phyloP scores from a whole-genome alignment of 257 asterid genomes.

The Plantago elongata region DNA sequence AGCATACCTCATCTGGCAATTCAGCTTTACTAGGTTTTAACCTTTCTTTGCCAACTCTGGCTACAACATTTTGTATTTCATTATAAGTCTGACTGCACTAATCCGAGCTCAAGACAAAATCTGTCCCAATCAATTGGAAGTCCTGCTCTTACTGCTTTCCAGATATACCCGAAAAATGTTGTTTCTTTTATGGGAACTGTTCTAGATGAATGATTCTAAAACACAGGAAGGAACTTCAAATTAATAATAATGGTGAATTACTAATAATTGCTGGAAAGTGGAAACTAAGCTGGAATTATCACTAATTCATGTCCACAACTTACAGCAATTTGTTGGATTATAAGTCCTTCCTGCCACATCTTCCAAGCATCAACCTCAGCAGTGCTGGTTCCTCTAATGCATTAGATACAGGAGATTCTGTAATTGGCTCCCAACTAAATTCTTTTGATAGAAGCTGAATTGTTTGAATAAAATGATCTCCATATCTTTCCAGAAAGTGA shows the following conservation, averaged over 20 bases:
- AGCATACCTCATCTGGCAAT: constrained; percentile 79
- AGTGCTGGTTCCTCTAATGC: too few relatives aligned
- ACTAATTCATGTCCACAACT: constrained; percentile 23
- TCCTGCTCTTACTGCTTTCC: constrained; percentile 81
- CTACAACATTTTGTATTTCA: constrained; percentile 40
- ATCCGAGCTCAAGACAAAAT: constrained; percentile 57
- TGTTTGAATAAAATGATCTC: constrained; percentile 57
- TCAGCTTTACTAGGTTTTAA: constrained; percentile 78
- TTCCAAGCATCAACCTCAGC: too few relatives aligned
- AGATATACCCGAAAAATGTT: constrained; percentile 58
- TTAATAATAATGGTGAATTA: constrained; percentile 7
- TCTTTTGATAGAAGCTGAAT: constrained; percentile 51
- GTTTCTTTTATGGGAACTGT: constrained; percentile 79
- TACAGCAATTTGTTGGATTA: constrained; percentile 64
- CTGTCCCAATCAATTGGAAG: constrained; percentile 64
- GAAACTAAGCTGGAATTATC: constrained; percentile 2
- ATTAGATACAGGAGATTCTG: constrained; percentile 17
- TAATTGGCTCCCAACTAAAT: constrained; percentile 50
- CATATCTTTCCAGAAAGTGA: constrained; percentile 68
- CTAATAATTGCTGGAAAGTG: background rate
- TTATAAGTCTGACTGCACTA: constrained; percentile 40
- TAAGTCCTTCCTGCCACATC: constrained; percentile 85
- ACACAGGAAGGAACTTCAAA: background rate
- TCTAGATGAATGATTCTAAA: constrained; percentile 69
- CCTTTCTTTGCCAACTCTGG: constrained; percentile 74